phyloP scores from a whole-genome alignment of 768 basidiomycete genomes.

The Russula abietina region DNA sequence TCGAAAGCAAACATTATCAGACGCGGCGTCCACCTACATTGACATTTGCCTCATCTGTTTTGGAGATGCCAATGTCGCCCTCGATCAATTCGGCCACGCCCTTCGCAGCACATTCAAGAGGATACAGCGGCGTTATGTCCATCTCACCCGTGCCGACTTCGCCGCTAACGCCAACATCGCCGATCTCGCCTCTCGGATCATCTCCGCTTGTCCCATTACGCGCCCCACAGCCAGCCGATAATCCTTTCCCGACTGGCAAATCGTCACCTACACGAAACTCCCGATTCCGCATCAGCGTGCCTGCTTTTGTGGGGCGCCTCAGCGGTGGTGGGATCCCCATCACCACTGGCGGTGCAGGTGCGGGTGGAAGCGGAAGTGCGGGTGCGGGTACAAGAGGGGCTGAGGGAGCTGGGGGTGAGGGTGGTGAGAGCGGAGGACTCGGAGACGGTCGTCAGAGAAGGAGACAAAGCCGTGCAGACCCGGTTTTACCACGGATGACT shows the following conservation, averaged over 20 bases:
- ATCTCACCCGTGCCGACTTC: not conserved
- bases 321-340: not conserved
- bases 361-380: not conserved
- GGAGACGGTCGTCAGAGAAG: not conserved
- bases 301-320: not conserved
- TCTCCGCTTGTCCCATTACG: not conserved
- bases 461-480: slow-evolving; percentile 10
- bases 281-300: not conserved
- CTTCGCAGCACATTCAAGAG: not conserved
- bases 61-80: not conserved
- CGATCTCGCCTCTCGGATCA: not conserved
- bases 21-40: not conserved
- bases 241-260: not conserved
- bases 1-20: not conserved
- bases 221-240: not conserved
- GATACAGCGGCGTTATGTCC: not conserved
- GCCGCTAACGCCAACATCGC: not conserved
- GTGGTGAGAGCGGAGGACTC: not conserved
- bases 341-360: not conserved
- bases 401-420: not conserved
- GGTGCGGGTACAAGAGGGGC: too few relatives aligned
- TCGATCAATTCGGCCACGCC: not conserved
- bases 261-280: not conserved
- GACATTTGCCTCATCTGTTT: not conserved
- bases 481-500: not conserved